Conservation (phyloP, 1,284 basidiomycete genomes). For the Heliocybe sulcata region DNA sequence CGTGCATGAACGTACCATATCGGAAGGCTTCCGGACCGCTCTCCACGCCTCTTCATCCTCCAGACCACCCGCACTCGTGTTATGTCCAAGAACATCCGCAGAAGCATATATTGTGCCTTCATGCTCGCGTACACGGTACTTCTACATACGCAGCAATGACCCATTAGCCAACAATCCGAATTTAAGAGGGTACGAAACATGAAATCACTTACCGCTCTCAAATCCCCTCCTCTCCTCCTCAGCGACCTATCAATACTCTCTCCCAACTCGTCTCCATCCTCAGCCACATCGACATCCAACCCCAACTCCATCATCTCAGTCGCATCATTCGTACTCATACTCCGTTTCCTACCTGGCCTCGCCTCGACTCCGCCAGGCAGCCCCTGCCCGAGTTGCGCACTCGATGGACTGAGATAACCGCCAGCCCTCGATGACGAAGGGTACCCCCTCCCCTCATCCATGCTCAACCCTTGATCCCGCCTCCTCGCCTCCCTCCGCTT, state of each 20-base stretch:
- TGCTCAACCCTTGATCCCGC: slow-evolving; percentile 39
- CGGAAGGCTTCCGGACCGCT: slow-evolving; percentile 80
- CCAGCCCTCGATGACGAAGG: no score
- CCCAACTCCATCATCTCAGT: slow-evolving; percentile 29
- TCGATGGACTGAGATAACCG: no score
- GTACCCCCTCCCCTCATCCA: slow-evolving; percentile 21
- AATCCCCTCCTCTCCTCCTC: slow-evolving; percentile 44
- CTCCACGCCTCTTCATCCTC: slow-evolving; percentile 85
- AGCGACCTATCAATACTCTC: slow-evolving; percentile 67
- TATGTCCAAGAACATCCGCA: slow-evolving; percentile 62
- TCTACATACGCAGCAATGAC: slow-evolving; percentile 23
- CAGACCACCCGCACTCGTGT: slow-evolving; percentile 69
- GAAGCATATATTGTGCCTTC: slow-evolving; percentile 77
- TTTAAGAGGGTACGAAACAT: slow-evolving; percentile 1
- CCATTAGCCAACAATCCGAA: slow-evolving; percentile 4
- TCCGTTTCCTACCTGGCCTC: slow-evolving; percentile 52
- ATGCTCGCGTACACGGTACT: slow-evolving; percentile 64
- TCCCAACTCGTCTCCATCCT: slow-evolving; percentile 43
- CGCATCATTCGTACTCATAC: slow-evolving; percentile 68
- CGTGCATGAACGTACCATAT: slow-evolving; percentile 61
- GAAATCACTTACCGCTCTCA: slow-evolving; percentile 36
- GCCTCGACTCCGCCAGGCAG: slow-evolving; percentile 28
- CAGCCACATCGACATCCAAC: slow-evolving; percentile 25
- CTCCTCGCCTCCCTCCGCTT: slow-evolving; percentile 60
- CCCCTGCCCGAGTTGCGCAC: slow-evolving; percentile 21